Evolutionary conservation across 768 basidiomycete genomes (phyloP).

Genomic region (Albatrellus ellisii): DNA sequence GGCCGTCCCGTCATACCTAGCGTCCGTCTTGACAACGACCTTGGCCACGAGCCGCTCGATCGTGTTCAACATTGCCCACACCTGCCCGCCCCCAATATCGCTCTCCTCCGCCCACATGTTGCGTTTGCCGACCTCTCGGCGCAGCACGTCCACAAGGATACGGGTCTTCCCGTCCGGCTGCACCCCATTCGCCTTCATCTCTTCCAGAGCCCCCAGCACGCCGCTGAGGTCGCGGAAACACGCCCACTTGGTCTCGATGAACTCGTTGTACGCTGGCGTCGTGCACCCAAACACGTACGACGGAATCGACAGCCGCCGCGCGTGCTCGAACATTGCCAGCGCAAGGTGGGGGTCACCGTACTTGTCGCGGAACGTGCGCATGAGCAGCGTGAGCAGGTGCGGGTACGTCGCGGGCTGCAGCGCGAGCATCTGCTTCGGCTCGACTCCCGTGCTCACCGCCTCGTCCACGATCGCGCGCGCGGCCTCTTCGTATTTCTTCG

Average conservation of each 20-base stretch:
- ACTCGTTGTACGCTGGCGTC: slow-evolving; percentile 78
- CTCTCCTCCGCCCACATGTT: not conserved
- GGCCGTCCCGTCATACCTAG: not conserved
- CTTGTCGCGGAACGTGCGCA: slow-evolving; percentile 65
- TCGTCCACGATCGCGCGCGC: slow-evolving; percentile 20
- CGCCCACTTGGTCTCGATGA: slow-evolving; percentile 75
- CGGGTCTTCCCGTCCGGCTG: not conserved
- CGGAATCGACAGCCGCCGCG: slow-evolving; percentile 56
- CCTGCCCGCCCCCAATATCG: not conserved
- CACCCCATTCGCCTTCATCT: slow-evolving; percentile 1
- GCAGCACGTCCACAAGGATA: not conserved
- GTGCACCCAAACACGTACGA: slow-evolving; percentile 89
- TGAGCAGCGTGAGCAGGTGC: slow-evolving; percentile 61
- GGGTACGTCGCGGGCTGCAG: slow-evolving; percentile 61
- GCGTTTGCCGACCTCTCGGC: not conserved
- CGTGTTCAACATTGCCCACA: not conserved
- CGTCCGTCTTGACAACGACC: not conserved
- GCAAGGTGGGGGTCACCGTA: slow-evolving; percentile 73
- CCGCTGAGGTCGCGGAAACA: slow-evolving; percentile 22
- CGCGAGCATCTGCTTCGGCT: slow-evolving; percentile 17
- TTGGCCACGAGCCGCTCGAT: not conserved
- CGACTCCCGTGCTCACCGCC: slow-evolving; percentile 16
- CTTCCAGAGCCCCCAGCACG: not conserved
- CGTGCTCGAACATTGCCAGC: slow-evolving; percentile 71
- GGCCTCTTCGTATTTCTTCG: slow-evolving; percentile 33